Conservation (phyloP, 2,329 filamentous ascomycete species). For the Neonectria coccinea region DNA sequence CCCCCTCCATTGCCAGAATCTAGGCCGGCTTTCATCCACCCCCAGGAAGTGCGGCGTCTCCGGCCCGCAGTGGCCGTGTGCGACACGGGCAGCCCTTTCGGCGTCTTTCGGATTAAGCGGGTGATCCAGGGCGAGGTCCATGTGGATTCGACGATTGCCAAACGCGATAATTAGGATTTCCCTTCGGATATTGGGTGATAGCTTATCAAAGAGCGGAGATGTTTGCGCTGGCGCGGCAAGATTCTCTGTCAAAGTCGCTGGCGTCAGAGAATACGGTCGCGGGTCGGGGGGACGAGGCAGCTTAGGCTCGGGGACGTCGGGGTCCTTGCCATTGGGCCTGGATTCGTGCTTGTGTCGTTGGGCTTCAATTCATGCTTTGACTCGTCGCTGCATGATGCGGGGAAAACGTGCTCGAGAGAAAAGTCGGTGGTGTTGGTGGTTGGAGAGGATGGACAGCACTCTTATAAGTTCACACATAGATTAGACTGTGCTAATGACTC, state of each 20-base stretch:
- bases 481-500: no score
- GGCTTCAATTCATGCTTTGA: not conserved
- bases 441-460: no score
- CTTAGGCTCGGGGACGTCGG: no score
- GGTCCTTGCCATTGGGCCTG: not conserved
- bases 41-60: no score
- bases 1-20: no score
- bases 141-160: conserved; percentile 4
- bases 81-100: no score
- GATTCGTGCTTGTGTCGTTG: not conserved
- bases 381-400: not conserved
- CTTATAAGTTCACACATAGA: no score
- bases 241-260: not conserved
- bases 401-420: no score
- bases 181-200: conserved; percentile 1
- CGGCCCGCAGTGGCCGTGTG: no score
- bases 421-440: no score
- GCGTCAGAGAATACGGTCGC: not conserved
- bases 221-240: not conserved
- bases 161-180: conserved; percentile 9
- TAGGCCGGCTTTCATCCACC: no score
- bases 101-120: no score
- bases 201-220: not conserved
- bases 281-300: not conserved
- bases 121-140: not conserved